These are phyloP conservation scores for Erysimum pusillum DNA, from an alignment of 441 rosid species.

Conservation along the genomic window DNA sequence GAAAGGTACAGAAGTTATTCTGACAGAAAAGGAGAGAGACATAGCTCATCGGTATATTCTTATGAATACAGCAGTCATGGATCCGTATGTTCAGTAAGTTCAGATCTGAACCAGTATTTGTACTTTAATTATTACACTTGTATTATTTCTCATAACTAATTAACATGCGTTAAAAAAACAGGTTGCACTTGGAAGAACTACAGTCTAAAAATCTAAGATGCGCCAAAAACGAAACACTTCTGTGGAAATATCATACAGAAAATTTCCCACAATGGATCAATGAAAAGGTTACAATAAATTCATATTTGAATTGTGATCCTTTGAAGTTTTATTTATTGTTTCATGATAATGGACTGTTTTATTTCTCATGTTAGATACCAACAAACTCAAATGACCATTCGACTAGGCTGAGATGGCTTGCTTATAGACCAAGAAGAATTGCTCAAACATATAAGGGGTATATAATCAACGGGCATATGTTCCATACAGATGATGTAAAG, in stretches of 20 bases:
- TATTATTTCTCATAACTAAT: no score
- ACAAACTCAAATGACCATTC: background rate
- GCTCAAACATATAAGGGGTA: background rate
- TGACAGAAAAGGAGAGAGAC: background rate
- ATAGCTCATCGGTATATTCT: background rate
- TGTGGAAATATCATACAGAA: background rate
- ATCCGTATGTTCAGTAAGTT: background rate
- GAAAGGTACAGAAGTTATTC: background rate
- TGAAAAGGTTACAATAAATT: background rate
- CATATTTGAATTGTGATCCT: background rate
- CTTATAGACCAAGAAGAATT: background rate
- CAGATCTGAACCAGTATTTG: no score
- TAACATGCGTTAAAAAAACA: background rate
- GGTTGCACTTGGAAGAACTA: background rate
- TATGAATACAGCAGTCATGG: background rate
- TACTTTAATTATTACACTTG: no score
- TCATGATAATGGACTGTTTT: background rate
- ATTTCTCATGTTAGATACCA: background rate
- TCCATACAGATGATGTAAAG: background rate
- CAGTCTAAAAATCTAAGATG: background rate
- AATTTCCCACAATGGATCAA: background rate
- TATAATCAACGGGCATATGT: background rate
- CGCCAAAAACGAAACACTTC: background rate
- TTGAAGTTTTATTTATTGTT: background rate
- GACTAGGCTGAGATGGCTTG: background rate